Evolutionary conservation across 768 basidiomycete genomes (phyloP).

Genomic region (Suillus subluteus): DNA sequence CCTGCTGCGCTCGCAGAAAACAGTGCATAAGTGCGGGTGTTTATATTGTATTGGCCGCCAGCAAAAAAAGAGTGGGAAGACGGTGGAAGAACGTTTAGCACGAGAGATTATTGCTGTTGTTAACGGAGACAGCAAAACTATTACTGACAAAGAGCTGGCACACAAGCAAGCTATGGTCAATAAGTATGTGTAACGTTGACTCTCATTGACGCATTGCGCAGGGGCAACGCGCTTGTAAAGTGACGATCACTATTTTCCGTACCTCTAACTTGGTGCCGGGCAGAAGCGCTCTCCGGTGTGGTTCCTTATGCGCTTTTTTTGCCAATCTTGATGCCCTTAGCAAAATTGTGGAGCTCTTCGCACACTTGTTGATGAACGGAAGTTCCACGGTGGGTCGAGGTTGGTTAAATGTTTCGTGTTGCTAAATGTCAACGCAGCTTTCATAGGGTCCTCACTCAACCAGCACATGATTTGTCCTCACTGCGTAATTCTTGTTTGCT

Average conservation of each 20-base stretch:
- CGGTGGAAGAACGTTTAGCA: constrained; percentile 72
- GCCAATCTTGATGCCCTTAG: not conserved
- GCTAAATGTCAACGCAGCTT: not conserved
- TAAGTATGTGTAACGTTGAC: constrained; percentile 52
- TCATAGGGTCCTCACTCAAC: not conserved
- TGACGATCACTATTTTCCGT: not conserved
- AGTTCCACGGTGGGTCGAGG: not conserved
- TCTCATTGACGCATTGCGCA: constrained; percentile 16
- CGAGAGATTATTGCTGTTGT: constrained; percentile 75
- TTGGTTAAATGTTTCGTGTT: not conserved
- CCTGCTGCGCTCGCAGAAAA: constrained; percentile 79
- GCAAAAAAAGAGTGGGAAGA: constrained; percentile 59
- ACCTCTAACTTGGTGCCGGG: not conserved
- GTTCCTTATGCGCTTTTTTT: not conserved
- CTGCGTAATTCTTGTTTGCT: not conserved
- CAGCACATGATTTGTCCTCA: too few relatives aligned
- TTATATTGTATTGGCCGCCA: constrained; percentile 69
- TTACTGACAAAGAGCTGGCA: constrained; percentile 61
- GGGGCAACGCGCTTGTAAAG: constrained; percentile 20
- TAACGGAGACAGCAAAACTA: constrained; percentile 60
- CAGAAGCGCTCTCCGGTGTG: not conserved
- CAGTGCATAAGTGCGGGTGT: constrained; percentile 76
- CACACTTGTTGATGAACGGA: not conserved
- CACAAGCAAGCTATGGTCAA: constrained; percentile 78
- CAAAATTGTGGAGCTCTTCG: not conserved